Percentiles rank a stretch among this genome's conserved stretches.
These are phyloP conservation scores for Nicotiana paniculata DNA, from an alignment of 257 asterid genomes.

Conservation along the genomic window DNA sequence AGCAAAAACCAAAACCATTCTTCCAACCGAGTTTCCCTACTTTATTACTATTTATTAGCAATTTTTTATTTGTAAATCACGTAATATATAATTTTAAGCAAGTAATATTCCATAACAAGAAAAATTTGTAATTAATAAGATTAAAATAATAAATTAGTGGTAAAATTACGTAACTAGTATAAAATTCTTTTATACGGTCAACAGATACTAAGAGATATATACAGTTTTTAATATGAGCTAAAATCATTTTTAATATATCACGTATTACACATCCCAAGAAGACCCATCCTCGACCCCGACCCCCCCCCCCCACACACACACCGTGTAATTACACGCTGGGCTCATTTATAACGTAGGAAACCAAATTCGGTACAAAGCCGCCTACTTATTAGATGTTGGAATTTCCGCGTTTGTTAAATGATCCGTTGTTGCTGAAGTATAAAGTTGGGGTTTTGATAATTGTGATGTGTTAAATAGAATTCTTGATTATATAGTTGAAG, in stretches of 20 bases:
- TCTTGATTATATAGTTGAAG: neutral
- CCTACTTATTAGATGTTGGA: neutral
- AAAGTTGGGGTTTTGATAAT: neutral
- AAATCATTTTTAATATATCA: neutral
- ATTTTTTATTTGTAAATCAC: too few relatives aligned
- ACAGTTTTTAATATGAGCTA: too few relatives aligned
- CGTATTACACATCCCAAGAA: slow-evolving; percentile 26
- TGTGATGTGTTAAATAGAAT: neutral
- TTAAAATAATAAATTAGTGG: too few relatives aligned
- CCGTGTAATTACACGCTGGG: neutral
- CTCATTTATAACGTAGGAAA: neutral
- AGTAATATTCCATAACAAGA: too few relatives aligned
- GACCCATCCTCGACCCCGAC: slow-evolving; percentile 6
- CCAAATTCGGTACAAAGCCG: neutral
- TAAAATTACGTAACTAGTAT: too few relatives aligned
- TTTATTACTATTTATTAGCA: too few relatives aligned
- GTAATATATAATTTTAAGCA: too few relatives aligned
- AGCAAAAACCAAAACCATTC: neutral
- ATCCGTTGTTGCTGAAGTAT: neutral
- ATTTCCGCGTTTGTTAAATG: neutral
- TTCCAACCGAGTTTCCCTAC: neutral
- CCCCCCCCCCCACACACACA: neutral
- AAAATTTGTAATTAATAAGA: too few relatives aligned
- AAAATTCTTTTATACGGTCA: too few relatives aligned
- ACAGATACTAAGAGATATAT: too few relatives aligned